Conservation (phyloP, 1,139 yeast genomes). For the Lodderomyces parapsilosis region DNA sequence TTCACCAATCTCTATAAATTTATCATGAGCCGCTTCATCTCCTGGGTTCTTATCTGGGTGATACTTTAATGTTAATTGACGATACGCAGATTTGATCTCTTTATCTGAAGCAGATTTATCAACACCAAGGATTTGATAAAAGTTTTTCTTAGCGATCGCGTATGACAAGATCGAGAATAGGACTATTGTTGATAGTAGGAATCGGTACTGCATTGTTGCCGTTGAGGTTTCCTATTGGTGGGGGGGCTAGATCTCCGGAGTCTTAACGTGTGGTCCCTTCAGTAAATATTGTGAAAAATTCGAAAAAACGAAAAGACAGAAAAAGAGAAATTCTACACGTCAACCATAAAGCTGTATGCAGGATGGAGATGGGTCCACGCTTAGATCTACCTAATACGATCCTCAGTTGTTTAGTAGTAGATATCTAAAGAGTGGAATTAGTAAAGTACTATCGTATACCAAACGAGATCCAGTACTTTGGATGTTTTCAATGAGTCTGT, state of each 20-base stretch:
- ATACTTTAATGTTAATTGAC: conserved; percentile 78
- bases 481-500: too few relatives aligned
- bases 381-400: too few relatives aligned
- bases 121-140: conserved; percentile 61
- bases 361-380: too few relatives aligned
- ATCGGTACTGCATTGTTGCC: conserved; percentile 11
- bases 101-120: conserved; percentile 67
- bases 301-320: conserved; percentile 1
- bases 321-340: conserved; percentile 2
- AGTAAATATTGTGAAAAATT: background rate
- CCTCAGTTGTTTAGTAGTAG: too few relatives aligned
- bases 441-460: too few relatives aligned
- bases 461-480: too few relatives aligned
- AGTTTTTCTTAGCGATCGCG: conserved; percentile 20
- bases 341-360: background rate
- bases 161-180: conserved; percentile 7
- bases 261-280: background rate
- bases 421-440: too few relatives aligned
- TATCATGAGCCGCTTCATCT: conserved; percentile 77
- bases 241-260: too few relatives aligned
- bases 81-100: conserved; percentile 84
- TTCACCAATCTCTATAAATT: conserved; percentile 86
- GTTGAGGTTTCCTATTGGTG: too few relatives aligned
- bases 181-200: conserved; percentile 10
- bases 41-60: conserved; percentile 90